Evolutionary conservation across 1,284 basidiomycete species (phyloP).

Genomic region (Lentinula novae-zelandiae): DNA sequence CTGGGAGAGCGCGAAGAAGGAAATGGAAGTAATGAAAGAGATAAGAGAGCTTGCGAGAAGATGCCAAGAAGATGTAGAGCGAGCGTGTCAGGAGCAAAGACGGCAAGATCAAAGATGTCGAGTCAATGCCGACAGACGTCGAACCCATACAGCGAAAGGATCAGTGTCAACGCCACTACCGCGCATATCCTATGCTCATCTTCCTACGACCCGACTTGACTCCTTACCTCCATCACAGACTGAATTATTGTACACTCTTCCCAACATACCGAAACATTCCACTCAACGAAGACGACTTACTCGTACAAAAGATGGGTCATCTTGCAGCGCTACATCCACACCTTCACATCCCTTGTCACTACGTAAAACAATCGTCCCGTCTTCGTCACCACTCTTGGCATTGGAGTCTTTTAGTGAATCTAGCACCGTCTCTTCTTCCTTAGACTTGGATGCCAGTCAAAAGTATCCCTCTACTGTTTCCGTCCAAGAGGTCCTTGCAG

Average conservation of each 20-base stretch:
- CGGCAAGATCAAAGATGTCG: slow-evolving; percentile 3
- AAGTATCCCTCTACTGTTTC: slow-evolving; percentile 29
- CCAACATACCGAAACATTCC: slow-evolving; percentile 6
- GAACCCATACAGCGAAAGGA: background rate
- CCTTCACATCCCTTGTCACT: background rate
- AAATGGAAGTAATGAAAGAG: slow-evolving; percentile 9
- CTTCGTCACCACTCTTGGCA: background rate
- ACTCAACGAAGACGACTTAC: background rate
- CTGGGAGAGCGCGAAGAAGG: slow-evolving; percentile 3
- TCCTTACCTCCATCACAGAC: background rate
- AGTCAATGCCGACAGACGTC: background rate
- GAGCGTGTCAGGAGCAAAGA: background rate
- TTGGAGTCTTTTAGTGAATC: background rate
- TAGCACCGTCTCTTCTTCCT: slow-evolving; percentile 13
- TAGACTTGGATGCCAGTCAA: background rate
- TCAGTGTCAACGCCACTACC: background rate
- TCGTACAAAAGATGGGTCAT: background rate
- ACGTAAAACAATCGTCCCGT: slow-evolving; percentile 6
- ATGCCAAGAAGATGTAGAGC: slow-evolving; percentile 4
- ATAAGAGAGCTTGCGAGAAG: slow-evolving; percentile 13
- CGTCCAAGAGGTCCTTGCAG: slow-evolving; percentile 52
- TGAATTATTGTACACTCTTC: slow-evolving; percentile 4
- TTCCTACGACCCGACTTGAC: background rate
- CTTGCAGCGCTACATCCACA: background rate
- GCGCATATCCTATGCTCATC: slow-evolving; percentile 8